Evolutionary conservation across 1,139 yeast genomes (phyloP).

Genomic region (Meyerozyma elateridarum): DNA sequence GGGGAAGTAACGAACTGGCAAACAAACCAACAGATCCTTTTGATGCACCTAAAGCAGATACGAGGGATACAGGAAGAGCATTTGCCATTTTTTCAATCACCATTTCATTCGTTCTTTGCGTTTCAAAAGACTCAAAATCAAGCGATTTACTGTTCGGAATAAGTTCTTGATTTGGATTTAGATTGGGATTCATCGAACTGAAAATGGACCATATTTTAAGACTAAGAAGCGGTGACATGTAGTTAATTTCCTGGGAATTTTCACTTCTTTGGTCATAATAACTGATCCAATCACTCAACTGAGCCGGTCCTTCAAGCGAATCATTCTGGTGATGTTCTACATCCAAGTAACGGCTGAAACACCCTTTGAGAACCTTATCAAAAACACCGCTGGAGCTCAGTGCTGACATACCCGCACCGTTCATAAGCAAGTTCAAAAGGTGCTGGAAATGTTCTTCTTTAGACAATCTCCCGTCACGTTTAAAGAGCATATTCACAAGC

Average conservation of each 20-base stretch:
- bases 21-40: constrained; percentile 23
- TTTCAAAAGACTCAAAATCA: constrained; percentile 41
- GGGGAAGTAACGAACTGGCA: constrained; percentile 39
- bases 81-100: constrained; percentile 21
- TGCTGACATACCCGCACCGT: constrained; percentile 38
- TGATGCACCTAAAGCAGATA: constrained; percentile 23
- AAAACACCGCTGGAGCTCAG: constrained; percentile 42
- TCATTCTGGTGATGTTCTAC: constrained; percentile 58
- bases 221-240: constrained; percentile 55
- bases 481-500: constrained; percentile 51
- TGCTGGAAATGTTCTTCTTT: constrained; percentile 45
- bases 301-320: constrained; percentile 55
- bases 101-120: constrained; percentile 26
- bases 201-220: constrained; percentile 64
- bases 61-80: constrained; percentile 25
- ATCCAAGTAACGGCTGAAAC: constrained; percentile 61
- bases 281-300: constrained; percentile 71
- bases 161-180: constrained; percentile 21
- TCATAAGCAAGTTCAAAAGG: constrained; percentile 30
- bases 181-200: constrained; percentile 50
- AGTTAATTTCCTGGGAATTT: constrained; percentile 36
- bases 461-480: constrained; percentile 41
- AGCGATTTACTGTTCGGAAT: constrained; percentile 35
- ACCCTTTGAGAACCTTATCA: constrained; percentile 68
- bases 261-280: constrained; percentile 48